phyloP scores from a whole-genome alignment of 805 yeast genomes.

The Pichia scutulata region DNA sequence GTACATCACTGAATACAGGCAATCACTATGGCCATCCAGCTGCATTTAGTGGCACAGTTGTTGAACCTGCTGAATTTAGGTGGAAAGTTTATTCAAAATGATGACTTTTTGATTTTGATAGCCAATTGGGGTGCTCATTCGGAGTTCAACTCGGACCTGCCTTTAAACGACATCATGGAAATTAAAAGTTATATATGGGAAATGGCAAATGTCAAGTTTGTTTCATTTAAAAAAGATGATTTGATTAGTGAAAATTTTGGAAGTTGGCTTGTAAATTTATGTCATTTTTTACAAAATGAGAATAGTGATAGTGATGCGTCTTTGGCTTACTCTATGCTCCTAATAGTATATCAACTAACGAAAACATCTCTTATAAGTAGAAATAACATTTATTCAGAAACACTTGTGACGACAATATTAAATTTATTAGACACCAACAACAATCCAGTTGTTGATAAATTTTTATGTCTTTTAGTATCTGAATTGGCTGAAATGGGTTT shows the following conservation, averaged over 20 bases:
- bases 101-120: background rate
- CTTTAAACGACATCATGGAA: background rate
- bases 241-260: background rate
- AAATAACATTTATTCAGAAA: conserved; percentile 11
- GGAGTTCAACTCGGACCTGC: background rate
- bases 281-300: background rate
- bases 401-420: conserved; percentile 10
- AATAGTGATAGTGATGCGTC: background rate
- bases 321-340: conserved; percentile 1
- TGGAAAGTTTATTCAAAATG: background rate
- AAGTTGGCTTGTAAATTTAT: background rate
- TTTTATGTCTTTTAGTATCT: background rate
- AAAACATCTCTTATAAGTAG: conserved; percentile 18
- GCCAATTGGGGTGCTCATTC: background rate
- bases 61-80: background rate
- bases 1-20: background rate
- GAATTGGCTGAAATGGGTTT: conserved; percentile 17
- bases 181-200: background rate
- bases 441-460: background rate
- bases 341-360: conserved; percentile 12
- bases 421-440: background rate
- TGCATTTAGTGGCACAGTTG: background rate
- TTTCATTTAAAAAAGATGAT: background rate
- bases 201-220: background rate
- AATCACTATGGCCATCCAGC: background rate